Conservation (phyloP, 2,329 filamentous ascomycete species). For the Ophiosphaerella korrae region DNA sequence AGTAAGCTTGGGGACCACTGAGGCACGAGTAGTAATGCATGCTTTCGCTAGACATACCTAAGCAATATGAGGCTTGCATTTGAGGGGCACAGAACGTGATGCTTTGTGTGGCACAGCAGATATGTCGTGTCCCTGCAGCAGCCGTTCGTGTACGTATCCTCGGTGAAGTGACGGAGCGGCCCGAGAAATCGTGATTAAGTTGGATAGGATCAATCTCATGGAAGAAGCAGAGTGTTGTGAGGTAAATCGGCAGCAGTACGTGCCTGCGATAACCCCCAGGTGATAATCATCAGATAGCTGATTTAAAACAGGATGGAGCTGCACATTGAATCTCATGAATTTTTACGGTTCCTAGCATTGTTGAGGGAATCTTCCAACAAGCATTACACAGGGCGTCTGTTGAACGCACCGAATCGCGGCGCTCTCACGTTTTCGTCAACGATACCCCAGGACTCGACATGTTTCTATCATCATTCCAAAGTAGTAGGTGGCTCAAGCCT, state of each 20-base stretch:
- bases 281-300: no score
- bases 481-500: constrained; percentile 16
- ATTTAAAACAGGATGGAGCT: no score
- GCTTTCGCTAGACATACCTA: constrained; percentile 1
- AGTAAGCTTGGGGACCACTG: neutral
- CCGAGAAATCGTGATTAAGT: neutral
- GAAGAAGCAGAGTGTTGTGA: no score
- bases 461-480: constrained; percentile 4
- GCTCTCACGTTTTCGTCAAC: neutral
- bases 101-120: constrained; percentile 12
- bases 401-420: neutral
- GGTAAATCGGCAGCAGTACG: no score
- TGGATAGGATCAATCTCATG: neutral
- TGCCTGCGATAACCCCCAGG: no score
- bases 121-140: constrained; percentile 11
- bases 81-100: constrained; percentile 20
- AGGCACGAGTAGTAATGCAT: neutral
- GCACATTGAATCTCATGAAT: no score
- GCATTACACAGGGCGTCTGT: neutral
- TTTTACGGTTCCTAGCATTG: no score
- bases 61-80: constrained; percentile 8
- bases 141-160: constrained; percentile 4
- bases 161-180: constrained; percentile 9
- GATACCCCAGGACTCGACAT: constrained; percentile 4
- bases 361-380: neutral